Conservation (phyloP, 768 basidiomycete species). For the Lentinula aciculospora region DNA sequence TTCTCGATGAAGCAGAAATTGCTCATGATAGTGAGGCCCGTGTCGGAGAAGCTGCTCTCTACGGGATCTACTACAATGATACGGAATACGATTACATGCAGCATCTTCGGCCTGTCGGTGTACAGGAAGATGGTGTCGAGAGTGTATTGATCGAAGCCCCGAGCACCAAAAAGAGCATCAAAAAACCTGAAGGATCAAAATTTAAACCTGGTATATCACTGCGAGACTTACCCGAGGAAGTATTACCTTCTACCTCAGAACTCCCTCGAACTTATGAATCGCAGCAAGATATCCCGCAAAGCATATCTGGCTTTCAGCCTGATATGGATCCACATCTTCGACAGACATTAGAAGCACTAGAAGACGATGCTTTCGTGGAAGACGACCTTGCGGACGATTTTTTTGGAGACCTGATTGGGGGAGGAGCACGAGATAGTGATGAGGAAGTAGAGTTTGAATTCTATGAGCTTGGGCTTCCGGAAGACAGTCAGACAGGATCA, state of each 20-base stretch:
- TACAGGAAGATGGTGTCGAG: conserved; percentile 76
- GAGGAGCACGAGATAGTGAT: conserved; percentile 60
- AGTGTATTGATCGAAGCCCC: conserved; percentile 80
- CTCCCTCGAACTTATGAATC: conserved; percentile 71
- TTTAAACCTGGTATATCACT: conserved; percentile 42
- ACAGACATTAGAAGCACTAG: conserved; percentile 89
- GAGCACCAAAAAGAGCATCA: conserved; percentile 15
- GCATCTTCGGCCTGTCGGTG: conserved; percentile 77
- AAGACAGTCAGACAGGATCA: conserved; percentile 17
- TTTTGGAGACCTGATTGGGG: conserved; percentile 64
- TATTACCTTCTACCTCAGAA: conserved; percentile 66
- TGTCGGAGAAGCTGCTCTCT: conserved; percentile 81
- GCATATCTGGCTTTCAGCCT: conserved; percentile 85
- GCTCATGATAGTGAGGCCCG: conserved; percentile 44
- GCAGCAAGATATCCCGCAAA: conserved; percentile 73
- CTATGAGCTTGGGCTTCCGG: conserved; percentile 40
- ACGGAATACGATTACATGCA: conserved; percentile 98
- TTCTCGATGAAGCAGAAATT: conserved; percentile 43
- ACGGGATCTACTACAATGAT: conserved; percentile 94
- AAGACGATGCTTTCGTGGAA: conserved; percentile 93
- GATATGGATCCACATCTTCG: conserved; percentile 96
- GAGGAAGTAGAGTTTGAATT: conserved; percentile 69
- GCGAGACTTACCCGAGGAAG: conserved; percentile 61
- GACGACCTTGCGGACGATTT: conserved; percentile 70
- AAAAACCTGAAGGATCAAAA: conserved; percentile 26